Evolutionary conservation across 1,284 basidiomycete genomes (phyloP).

Genomic region (Tilletia walkeri): DNA sequence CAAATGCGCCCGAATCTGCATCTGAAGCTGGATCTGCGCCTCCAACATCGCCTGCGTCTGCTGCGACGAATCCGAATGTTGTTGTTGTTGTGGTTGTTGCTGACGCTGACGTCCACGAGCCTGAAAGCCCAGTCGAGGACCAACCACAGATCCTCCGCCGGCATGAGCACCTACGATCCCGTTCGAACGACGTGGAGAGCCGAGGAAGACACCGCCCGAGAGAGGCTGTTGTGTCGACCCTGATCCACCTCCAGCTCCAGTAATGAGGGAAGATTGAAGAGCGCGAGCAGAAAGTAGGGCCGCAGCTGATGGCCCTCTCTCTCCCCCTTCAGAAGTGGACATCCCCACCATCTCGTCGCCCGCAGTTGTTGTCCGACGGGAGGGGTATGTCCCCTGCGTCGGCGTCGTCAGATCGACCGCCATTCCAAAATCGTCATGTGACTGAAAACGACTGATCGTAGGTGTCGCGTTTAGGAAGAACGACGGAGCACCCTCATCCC

Average conservation of each 20-base stretch:
- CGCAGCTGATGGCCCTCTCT: neutral
- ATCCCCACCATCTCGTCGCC: no score
- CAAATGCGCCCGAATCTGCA: neutral
- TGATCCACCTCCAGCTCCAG: no score
- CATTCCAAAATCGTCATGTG: neutral
- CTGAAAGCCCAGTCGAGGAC: neutral
- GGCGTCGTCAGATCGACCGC: neutral
- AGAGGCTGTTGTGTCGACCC: neutral
- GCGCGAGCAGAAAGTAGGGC: no score
- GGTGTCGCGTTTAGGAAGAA: no score
- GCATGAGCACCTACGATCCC: neutral
- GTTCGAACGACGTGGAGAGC: neutral
- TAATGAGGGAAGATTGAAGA: no score
- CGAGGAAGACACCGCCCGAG: constrained; percentile 7
- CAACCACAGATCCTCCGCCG: neutral
- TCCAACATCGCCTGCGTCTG: neutral
- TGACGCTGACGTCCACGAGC: neutral
- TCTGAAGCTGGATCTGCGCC: neutral
- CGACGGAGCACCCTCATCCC: no score
- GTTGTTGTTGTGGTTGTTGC: neutral
- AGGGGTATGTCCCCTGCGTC: neutral
- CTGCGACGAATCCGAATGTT: neutral
- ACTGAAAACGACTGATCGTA: no score
- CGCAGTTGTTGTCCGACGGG: neutral
- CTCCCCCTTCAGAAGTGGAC: no score